Conservation (phyloP, 2,329 filamentous ascomycete species). For the Helotiales sp. region DNA sequence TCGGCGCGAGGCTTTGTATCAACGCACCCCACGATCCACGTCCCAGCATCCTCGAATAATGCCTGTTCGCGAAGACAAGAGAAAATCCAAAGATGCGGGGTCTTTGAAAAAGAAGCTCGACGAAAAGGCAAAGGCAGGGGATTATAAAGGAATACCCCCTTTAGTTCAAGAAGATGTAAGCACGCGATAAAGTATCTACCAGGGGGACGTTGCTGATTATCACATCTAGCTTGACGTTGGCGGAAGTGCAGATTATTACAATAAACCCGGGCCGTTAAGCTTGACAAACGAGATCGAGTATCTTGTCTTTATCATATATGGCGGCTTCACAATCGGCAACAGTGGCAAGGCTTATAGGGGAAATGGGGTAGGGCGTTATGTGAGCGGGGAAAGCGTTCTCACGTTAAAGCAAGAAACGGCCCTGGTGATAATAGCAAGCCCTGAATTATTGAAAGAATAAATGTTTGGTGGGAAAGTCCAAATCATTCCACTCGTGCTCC, state of each 20-base stretch:
- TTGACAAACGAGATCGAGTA: slow-evolving; percentile 1
- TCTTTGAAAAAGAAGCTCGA: slow-evolving; percentile 10
- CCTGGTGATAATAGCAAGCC: slow-evolving; percentile 5
- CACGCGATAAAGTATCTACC: slow-evolving; percentile 1
- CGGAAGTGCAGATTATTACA: slow-evolving; percentile 1
- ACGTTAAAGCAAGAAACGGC: neutral
- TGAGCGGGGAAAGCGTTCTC: slow-evolving; percentile 6
- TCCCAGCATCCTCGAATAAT: too few species aligned
- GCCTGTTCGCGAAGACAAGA: slow-evolving; percentile 2
- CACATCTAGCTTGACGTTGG: slow-evolving; percentile 6
- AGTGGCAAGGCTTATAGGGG: slow-evolving; percentile 4
- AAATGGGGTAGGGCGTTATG: slow-evolving; percentile 5
- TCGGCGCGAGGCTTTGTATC: slow-evolving; percentile 3
- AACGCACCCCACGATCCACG: slow-evolving; percentile 9
- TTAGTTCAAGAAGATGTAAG: slow-evolving; percentile 12
- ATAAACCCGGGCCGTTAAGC: neutral
- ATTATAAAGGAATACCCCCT: slow-evolving; percentile 5
- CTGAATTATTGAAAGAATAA: neutral
- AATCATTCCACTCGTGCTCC: neutral
- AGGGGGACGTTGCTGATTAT: slow-evolving; percentile 5
- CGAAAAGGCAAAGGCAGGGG: slow-evolving; percentile 2
- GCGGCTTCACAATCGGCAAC: slow-evolving; percentile 38
- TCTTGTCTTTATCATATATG: slow-evolving; percentile 7
- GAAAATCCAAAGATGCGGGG: slow-evolving; percentile 7
- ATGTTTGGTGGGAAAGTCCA: too few species aligned